These are phyloP conservation scores for Hygrocybe punicea DNA, from an alignment of 768 basidiomycete genomes.

Conservation along the genomic window DNA sequence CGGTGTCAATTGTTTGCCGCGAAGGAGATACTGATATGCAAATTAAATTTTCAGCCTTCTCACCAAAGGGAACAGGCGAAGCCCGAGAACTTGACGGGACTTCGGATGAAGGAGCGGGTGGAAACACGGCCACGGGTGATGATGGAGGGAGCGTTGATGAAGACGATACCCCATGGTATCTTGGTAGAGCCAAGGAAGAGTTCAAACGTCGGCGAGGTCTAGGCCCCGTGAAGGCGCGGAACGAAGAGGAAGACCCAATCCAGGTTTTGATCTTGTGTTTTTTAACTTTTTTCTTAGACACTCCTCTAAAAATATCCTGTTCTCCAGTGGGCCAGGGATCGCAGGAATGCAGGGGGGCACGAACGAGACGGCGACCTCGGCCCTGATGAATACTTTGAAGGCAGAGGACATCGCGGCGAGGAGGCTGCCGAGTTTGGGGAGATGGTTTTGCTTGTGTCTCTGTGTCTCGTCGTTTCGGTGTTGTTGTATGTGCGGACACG, in stretches of 20 bases:
- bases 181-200: constrained; percentile 79
- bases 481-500: constrained; percentile 78
- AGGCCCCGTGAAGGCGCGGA: constrained; percentile 21
- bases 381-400: constrained; percentile 82
- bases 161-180: constrained; percentile 74
- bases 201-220: constrained; percentile 54
- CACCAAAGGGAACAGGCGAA: constrained; percentile 15
- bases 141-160: constrained; percentile 44
- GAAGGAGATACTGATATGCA: background rate
- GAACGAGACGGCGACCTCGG: constrained; percentile 73
- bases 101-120: constrained; percentile 22
- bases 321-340: constrained; percentile 72
- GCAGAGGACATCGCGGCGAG: constrained; percentile 57
- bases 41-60: background rate
- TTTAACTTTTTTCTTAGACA: background rate
- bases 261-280: too few relatives aligned
- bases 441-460: constrained; percentile 70
- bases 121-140: constrained; percentile 21
- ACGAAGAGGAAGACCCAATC: constrained; percentile 68
- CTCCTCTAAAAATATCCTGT: background rate
- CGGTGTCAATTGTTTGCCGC: background rate
- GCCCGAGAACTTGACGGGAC: constrained; percentile 42
- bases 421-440: constrained; percentile 74
- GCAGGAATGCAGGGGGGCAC: constrained; percentile 67
- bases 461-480: constrained; percentile 70